phyloP scores from a whole-genome alignment of 192 early-diverging fungal species.

The Rhizophagus prolifer region DNA sequence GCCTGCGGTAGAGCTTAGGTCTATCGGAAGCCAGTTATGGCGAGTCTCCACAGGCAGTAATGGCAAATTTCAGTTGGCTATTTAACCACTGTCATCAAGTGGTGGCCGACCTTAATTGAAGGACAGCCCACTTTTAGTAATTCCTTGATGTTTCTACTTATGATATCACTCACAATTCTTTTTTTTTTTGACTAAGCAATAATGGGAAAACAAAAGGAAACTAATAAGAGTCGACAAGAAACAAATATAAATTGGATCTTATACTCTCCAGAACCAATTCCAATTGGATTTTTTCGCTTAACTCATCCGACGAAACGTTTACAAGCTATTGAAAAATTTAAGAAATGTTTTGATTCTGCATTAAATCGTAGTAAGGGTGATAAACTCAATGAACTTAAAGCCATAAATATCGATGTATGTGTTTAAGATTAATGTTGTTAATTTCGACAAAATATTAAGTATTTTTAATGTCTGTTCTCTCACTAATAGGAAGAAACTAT shows the following conservation, averaged over 20 bases:
- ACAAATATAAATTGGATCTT: constrained; percentile 3
- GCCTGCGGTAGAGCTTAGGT: constrained; percentile 19
- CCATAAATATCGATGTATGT: constrained; percentile 27
- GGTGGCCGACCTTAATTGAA: constrained; percentile 8
- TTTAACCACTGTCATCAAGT: constrained; percentile 19
- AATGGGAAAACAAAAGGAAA: constrained; percentile 6
- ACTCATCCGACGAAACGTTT: constrained; percentile 10
- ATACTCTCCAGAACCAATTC: constrained; percentile 18
- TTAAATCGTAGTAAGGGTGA: background rate
- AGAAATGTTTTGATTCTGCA: constrained; percentile 13
- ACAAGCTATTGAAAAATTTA: constrained; percentile 20
- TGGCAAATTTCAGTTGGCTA: too few species aligned
- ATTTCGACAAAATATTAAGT: constrained; percentile 25
- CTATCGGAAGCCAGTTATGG: constrained; percentile 30
- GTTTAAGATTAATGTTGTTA: constrained; percentile 15
- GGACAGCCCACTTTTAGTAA: constrained; percentile 21
- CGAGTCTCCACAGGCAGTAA: too few species aligned
- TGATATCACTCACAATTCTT: background rate
- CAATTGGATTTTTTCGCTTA: constrained; percentile 28
- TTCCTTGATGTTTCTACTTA: background rate
- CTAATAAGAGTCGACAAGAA: background rate
- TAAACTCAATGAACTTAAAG: constrained; percentile 18
- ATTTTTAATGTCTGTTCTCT: constrained; percentile 27
- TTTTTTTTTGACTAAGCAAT: constrained; percentile 1
- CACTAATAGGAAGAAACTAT: constrained; percentile 30